Base-by-base conservation (phyloP, 2,329 filamentous ascomycete species). In the Arthrobotrys sinensis region DNA sequence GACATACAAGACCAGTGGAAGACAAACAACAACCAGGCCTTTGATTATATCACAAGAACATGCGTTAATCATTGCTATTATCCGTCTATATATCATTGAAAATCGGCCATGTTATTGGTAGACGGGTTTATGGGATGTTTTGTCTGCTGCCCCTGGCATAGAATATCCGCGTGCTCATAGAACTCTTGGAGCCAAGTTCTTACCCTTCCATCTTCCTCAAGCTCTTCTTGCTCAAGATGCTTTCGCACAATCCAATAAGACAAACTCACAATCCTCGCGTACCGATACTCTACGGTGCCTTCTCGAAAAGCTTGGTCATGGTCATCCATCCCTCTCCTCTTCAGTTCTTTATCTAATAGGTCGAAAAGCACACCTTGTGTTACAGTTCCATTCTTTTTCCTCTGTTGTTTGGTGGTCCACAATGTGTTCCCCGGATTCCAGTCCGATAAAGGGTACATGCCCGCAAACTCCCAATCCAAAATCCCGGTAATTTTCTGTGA, bases 401-500 rank as follows among this genome's bases (percentile, higher is more conserved):
- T 57, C 34, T 65, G 55, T 34, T 62, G n/a, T 32, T 65, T 77
- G 6, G 72, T 70, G 0, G 60, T 66, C 65, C 65, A 77, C 32
- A 70, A 28, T 19, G 72, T 77, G 21, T 77, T 77, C 34, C 72
- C 72, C 1, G 60, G 66, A 40, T 62, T 8, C 80, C 82, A 10
- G 67, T 70, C 1, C 82, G 80, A 64, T 82, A 84, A 63, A 1
- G 80, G 71, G 21, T 72, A 81, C 73, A 80, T 80, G 4, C 80
- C 81, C 10, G 80, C 80, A 52, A 66, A 70, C 52, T 81, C 81
- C 80, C 80, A 82, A 55, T 81, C 80, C 32, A 81, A 63, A 38
- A 82, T 63, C 2, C 71, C 80, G 0, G 77, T 81, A 5, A 82
- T 80, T 34, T 72, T 70, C 52, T 80, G 76, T 12, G 71, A 36